A percentile compares a stretch with the other conserved stretches of the same genome.
Evolutionary conservation across 352 stramenopile genomes (phyloP).

Genomic region (Globisporangium irregulare): DNA sequence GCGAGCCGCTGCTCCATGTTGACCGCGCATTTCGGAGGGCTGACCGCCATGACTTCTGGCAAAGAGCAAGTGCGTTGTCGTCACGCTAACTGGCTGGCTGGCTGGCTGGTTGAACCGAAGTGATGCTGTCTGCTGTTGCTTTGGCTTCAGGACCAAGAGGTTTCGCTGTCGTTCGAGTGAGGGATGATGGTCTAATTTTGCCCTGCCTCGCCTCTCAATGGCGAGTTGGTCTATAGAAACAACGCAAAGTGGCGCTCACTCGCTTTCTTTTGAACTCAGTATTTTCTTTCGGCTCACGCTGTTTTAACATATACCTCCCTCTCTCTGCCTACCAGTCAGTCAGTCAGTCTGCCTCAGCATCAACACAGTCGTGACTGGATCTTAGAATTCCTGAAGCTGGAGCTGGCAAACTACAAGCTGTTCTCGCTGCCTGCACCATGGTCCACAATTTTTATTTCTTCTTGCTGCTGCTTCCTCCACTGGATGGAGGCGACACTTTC

Average conservation of each 20-base stretch:
- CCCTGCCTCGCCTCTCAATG: neutral
- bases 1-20: slow-evolving; percentile 86
- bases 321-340: neutral
- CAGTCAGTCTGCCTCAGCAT: neutral
- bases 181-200: neutral
- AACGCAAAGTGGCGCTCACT: neutral
- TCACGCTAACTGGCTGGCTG: neutral
- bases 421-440: neutral
- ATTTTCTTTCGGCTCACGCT: neutral
- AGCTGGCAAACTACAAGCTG: neutral
- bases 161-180: neutral
- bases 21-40: slow-evolving; percentile 72
- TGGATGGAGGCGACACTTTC: slow-evolving; percentile 23
- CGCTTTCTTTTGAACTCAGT: neutral
- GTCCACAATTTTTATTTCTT: slow-evolving; percentile 7
- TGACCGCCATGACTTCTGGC: slow-evolving; percentile 51
- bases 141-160: slow-evolving; percentile 1
- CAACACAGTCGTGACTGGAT: neutral
- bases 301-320: neutral
- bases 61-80: neutral
- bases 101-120: neutral
- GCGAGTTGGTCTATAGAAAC: neutral
- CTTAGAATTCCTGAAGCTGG: neutral
- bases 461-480: slow-evolving; percentile 5
- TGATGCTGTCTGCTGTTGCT: neutral